Conservation (phyloP, 768 basidiomycete species). For the Naganishia vishniacii region DNA sequence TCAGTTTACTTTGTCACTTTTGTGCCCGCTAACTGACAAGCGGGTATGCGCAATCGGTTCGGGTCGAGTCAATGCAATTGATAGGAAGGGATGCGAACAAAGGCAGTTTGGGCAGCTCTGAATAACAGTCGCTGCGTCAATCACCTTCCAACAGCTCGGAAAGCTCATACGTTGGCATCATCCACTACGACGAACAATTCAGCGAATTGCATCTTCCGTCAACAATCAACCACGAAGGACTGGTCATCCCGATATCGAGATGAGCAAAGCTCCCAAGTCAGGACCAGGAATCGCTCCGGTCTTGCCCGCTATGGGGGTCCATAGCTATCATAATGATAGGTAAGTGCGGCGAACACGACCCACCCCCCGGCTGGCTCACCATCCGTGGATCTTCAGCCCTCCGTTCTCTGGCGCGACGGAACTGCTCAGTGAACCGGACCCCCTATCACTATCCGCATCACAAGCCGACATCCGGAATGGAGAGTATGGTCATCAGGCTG, state of each 20-base stretch:
- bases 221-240: too few species aligned
- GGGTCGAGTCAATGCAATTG: background rate
- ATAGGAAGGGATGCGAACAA: too few species aligned
- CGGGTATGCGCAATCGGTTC: slow-evolving; percentile 10
- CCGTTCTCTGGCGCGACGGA: slow-evolving; percentile 29
- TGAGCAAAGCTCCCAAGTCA: slow-evolving; percentile 16
- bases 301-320: slow-evolving; percentile 43
- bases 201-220: too few species aligned
- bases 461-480: background rate
- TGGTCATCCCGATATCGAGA: too few species aligned
- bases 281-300: slow-evolving; percentile 40
- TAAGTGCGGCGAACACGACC: too few species aligned
- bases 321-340: slow-evolving; percentile 40
- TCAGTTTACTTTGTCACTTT: background rate
- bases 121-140: too few species aligned
- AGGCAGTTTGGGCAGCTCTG: too few species aligned
- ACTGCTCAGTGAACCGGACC: slow-evolving; percentile 22
- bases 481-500: background rate
- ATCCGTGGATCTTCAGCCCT: slow-evolving; percentile 5
- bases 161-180: too few species aligned
- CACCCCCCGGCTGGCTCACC: too few species aligned
- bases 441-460: background rate
- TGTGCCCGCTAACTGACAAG: slow-evolving; percentile 5
- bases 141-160: too few species aligned
- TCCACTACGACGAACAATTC: too few species aligned